Percentiles rank a stretch among this genome's conserved stretches.
Conservation (phyloP, 139 green algal species). For the Zygnema circumcarinatum region DNA sequence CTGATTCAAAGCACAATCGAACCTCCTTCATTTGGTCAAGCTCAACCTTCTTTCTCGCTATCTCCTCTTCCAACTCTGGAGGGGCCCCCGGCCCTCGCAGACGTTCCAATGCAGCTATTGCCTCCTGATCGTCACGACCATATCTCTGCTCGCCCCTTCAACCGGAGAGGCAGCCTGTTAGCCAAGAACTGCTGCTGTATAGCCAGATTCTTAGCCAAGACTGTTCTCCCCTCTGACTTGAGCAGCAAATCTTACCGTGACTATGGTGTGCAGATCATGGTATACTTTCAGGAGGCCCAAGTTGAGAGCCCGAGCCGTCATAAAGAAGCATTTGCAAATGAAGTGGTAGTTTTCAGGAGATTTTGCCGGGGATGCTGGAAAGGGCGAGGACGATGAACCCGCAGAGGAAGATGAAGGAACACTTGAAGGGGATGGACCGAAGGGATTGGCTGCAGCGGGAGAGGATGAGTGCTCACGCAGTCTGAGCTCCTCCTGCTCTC, state of each 20-base stretch:
- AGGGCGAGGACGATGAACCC: not conserved
- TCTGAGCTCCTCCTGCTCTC: conserved; percentile 38
- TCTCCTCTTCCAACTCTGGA: conserved; percentile 27
- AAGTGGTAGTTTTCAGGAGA: conserved; percentile 79
- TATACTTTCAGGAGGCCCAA: conserved; percentile 75
- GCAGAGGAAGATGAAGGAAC: not conserved
- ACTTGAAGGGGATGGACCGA: not conserved
- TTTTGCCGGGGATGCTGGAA: not conserved
- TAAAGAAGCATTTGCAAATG: conserved; percentile 97
- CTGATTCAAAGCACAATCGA: conserved; percentile 56
- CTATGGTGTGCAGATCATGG: not conserved
- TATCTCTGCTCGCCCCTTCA: conserved; percentile 20
- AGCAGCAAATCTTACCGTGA: not conserved
- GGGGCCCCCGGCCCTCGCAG: conserved; percentile 23
- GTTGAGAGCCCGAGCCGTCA: conserved; percentile 81
- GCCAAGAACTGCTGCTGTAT: not conserved
- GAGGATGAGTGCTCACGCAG: not conserved
- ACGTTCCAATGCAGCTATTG: not conserved
- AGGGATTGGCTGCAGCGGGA: not conserved
- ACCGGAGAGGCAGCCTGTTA: not conserved
- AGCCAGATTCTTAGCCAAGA: too few species aligned
- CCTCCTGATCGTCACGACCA: not conserved
- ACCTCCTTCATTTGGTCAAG: conserved; percentile 38
- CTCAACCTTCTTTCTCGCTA: conserved; percentile 13
- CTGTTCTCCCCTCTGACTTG: not conserved